Evolutionary conservation across 768 basidiomycete species (phyloP), one percentile per base, ranked within the genome.

Genomic region (Hemileccinum rubropunctum): DNA sequence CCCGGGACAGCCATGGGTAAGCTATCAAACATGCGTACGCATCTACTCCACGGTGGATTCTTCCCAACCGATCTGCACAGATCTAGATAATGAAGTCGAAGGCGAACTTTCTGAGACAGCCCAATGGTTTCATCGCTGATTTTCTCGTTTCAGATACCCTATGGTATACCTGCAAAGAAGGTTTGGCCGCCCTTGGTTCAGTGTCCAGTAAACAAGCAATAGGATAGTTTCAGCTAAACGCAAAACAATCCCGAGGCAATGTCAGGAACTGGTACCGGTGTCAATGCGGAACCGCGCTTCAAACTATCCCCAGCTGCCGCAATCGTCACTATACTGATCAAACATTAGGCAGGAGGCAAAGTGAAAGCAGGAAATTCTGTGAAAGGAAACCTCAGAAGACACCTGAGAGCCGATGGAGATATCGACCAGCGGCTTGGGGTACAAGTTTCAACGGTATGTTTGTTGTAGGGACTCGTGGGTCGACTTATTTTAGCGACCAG

Each of bases 81-180:
- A 98, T 64, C 78, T 99, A 3, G 95, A 98, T 63, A 95, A 95
- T 58, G 95, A 99, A 71, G 80, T 99, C 15, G 84, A 85, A 61
- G 91, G 93, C 88, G 37, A 10, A 12, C 3, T 39, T 21, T 36
- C 18, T 26, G 36, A 33, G 32, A 33, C 17, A n/a, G 27, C 21
- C 13, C 28, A 17, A 3, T 17, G 0, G 40, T 32, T 42, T 30
- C 35, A 33, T 43, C 18, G n/a, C 40, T 55, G 41, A 56, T 38
- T 23, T 40, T 14, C 15, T 33, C n/a, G 61, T 23, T 42, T 12
- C 60, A 94, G 94, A 98, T 62, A 94, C 93, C 1, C 79, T 78
- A 40, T 99, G 91, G 91, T 97, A 83, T 69, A 84, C 84, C 12
- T 83, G 88, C 3, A 78, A 79, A 15, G 84, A 92, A 58, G 75